Percentiles rank a stretch among this genome's conserved stretches.
These are phyloP conservation scores for Physcomitrellopsis africana DNA, from an alignment of 225 moss, liverwort and hornwort species.

Conservation along the genomic window DNA sequence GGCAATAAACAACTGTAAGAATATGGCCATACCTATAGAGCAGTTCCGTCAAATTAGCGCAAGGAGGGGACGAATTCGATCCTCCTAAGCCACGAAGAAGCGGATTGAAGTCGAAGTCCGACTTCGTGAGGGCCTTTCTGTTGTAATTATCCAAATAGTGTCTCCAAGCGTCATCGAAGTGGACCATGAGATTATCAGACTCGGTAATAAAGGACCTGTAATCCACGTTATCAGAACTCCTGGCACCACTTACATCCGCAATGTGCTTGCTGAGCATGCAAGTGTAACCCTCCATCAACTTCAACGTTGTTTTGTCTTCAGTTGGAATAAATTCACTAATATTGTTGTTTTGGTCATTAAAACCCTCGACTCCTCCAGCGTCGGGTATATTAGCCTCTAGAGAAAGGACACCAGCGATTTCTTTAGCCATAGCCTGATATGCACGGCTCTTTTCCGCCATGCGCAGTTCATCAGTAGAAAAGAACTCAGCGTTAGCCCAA, in stretches of 20 bases:
- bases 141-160: background rate
- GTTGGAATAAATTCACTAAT: conserved; percentile 19
- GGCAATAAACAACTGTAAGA: background rate
- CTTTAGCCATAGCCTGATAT: conserved; percentile 34
- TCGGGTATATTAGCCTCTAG: conserved; percentile 10
- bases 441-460: conserved; percentile 21
- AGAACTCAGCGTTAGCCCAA: conserved; percentile 34
- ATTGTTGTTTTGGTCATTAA: conserved; percentile 1
- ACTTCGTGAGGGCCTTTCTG: background rate
- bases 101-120: background rate
- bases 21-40: conserved; percentile 35
- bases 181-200: conserved; percentile 1
- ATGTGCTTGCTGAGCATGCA: too few relatives aligned
- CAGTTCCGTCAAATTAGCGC: conserved; percentile 30
- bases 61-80: conserved; percentile 1
- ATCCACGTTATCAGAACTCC: conserved; percentile 25
- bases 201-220: conserved; percentile 35
- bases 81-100: background rate
- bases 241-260: too few relatives aligned
- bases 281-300: conserved; percentile 18
- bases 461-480: conserved; percentile 1
- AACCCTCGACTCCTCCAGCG: conserved; percentile 17
- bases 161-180: background rate
- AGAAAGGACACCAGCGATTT: conserved; percentile 42
- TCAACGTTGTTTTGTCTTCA: conserved; percentile 33